Evolutionary conservation across 2,329 filamentous ascomycete genomes (phyloP).

Genomic region (Fusarium sp.): DNA sequence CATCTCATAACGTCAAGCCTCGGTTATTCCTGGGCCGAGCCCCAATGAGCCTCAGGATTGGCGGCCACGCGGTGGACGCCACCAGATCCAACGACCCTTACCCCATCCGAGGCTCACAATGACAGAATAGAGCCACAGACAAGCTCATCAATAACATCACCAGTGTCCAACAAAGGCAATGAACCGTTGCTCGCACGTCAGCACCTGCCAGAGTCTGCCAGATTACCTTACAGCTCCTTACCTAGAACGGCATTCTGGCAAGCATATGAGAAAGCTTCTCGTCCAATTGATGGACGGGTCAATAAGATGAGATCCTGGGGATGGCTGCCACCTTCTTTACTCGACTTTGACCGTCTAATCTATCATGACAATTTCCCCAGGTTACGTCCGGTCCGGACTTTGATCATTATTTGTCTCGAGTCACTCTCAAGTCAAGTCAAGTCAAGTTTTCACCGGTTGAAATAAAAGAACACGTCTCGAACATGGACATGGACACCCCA

Average conservation of each 20-base stretch:
- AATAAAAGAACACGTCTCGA: slow-evolving; percentile 34
- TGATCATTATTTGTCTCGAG: not conserved
- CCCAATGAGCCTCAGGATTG: slow-evolving; percentile 28
- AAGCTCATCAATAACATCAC: slow-evolving; percentile 28
- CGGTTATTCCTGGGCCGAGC: slow-evolving; percentile 23
- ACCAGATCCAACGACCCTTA: slow-evolving; percentile 29
- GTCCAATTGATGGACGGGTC: slow-evolving; percentile 15
- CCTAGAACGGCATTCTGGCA: slow-evolving; percentile 18
- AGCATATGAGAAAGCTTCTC: slow-evolving; percentile 27
- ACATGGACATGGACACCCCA: slow-evolving; percentile 22
- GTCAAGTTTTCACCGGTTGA: slow-evolving; percentile 6
- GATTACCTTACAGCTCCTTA: slow-evolving; percentile 30
- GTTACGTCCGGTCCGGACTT: not conserved
- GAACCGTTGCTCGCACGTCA: slow-evolving; percentile 13
- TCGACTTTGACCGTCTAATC: not conserved
- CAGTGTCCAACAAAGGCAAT: slow-evolving; percentile 16
- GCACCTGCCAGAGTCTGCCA: slow-evolving; percentile 5
- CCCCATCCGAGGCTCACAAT: slow-evolving; percentile 1
- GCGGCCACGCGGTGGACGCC: slow-evolving; percentile 33
- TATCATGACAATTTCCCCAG: slow-evolving; percentile 16
- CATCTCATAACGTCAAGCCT: slow-evolving; percentile 16
- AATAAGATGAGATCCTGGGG: slow-evolving; percentile 33
- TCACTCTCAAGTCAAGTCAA: not conserved
- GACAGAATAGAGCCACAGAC: slow-evolving; percentile 8
- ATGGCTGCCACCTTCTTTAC: slow-evolving; percentile 32